Conservation (phyloP, 176 grass and related monocot genomes). For the Avena eriantha region DNA sequence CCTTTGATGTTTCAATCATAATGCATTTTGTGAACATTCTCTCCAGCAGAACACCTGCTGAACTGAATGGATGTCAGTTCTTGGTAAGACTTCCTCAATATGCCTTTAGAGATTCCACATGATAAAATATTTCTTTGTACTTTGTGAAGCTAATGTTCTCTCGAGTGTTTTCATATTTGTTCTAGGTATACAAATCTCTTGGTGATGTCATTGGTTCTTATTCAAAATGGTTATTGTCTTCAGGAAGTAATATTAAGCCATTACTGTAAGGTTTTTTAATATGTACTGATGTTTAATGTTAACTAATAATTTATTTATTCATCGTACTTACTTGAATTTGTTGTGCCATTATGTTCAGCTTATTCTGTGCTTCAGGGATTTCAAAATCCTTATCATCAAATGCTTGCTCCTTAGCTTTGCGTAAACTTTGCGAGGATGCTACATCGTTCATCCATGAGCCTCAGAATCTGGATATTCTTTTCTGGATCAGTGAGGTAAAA, state of each 20-base stretch:
- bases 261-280: slow-evolving; percentile 76
- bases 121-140: neutral
- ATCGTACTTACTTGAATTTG: slow-evolving; percentile 11
- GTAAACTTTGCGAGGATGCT: slow-evolving; percentile 95
- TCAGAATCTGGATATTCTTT: slow-evolving; percentile 88
- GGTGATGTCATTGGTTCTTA: slow-evolving; percentile 93
- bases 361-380: slow-evolving; percentile 95
- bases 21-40: slow-evolving; percentile 88
- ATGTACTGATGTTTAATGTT: slow-evolving; percentile 26
- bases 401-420: slow-evolving; percentile 84
- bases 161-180: slow-evolving; percentile 40
- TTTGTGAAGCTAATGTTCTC: slow-evolving; percentile 43
- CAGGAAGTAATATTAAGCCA: slow-evolving; percentile 67
- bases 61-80: slow-evolving; percentile 66
- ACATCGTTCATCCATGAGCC: slow-evolving; percentile 74
- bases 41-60: slow-evolving; percentile 63
- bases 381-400: slow-evolving; percentile 76
- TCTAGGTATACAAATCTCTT: slow-evolving; percentile 90
- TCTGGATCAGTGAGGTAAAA: slow-evolving; percentile 93
- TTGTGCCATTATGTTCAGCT: slow-evolving; percentile 57
- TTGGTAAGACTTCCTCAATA: slow-evolving; percentile 62
- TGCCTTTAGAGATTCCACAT: neutral
- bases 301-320: slow-evolving; percentile 32
- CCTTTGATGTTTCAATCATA: slow-evolving; percentile 74
- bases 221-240: slow-evolving; percentile 88